Evolutionary conservation across 306 rosid species (phyloP).

Genomic region (Spatholobus suberectus): DNA sequence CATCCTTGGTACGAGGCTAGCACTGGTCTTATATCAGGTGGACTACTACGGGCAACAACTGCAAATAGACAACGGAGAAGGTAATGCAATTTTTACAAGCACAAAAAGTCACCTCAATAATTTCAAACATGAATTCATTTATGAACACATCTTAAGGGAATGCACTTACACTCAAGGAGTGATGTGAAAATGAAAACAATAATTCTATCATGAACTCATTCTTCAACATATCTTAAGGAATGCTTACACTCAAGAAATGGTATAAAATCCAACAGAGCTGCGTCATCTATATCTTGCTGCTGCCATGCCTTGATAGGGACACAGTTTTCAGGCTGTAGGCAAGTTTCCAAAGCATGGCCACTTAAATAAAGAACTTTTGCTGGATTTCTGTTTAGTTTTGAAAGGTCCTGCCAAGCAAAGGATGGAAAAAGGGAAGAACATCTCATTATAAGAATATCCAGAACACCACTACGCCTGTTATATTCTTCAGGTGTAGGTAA

Average conservation of each 20-base stretch:
- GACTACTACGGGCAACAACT: constrained; percentile 94
- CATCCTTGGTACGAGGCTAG: constrained; percentile 81
- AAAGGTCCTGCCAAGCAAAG: constrained; percentile 74
- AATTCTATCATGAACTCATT: constrained; percentile 14
- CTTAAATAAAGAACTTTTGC: constrained; percentile 83
- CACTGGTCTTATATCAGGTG: constrained; percentile 89
- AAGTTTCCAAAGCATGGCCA: constrained; percentile 87
- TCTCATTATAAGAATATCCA: not conserved
- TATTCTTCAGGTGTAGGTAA: constrained; percentile 12
- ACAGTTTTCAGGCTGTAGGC: constrained; percentile 87
- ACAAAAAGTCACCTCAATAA: constrained; percentile 11
- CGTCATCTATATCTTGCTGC: constrained; percentile 75
- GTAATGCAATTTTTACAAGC: constrained; percentile 31
- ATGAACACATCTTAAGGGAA: constrained; percentile 15
- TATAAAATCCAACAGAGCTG: constrained; percentile 86
- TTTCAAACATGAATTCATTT: constrained; percentile 2
- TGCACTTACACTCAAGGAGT: constrained; percentile 75
- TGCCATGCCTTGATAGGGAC: constrained; percentile 83
- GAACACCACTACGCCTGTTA: not conserved
- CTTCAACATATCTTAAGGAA: constrained; percentile 18
- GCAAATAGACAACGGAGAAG: constrained; percentile 43
- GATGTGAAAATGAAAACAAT: constrained; percentile 47
- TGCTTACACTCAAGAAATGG: constrained; percentile 96
- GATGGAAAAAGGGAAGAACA: not conserved
- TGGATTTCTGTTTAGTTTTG: constrained; percentile 93